Conservation (phyloP, 441 rosid species). For the Gossypium davidsonii region DNA sequence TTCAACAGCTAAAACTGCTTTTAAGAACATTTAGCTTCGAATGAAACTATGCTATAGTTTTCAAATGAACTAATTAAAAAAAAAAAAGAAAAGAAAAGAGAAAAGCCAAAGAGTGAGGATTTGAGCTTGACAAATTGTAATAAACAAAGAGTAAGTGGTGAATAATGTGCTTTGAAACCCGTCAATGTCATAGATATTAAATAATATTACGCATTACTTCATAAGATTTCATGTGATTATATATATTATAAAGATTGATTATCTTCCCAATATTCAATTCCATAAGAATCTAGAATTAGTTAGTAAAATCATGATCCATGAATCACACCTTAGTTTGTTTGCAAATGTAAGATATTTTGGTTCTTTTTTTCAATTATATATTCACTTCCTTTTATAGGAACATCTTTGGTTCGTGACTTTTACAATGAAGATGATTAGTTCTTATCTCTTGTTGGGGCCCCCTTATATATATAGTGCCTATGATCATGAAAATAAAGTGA, state of each 20-base stretch:
- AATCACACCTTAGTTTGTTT: background rate
- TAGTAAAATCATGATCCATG: background rate
- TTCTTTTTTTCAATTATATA: background rate
- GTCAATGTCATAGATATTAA: background rate
- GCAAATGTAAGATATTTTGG: background rate
- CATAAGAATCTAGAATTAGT: background rate
- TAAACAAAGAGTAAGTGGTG: background rate
- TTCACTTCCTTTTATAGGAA: background rate
- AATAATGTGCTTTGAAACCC: background rate
- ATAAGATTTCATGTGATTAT: background rate
- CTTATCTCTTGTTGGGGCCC: background rate
- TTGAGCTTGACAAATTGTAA: background rate
- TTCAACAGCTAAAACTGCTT: too few relatives aligned
- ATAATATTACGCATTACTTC: background rate
- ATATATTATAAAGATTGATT: background rate
- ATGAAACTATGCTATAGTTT: background rate
- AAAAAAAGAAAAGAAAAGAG: background rate
- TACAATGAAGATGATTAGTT: background rate
- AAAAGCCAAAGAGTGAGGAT: background rate
- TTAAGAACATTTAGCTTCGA: too few relatives aligned
- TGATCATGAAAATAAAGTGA: conserved; percentile 1
- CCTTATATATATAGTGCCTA: background rate
- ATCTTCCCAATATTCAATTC: background rate
- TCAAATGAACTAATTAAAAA: background rate
- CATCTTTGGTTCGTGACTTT: background rate